Percentiles rank a stretch among this genome's conserved stretches.
Evolutionary conservation across 345 rosid species (phyloP).

Genomic region (Lenwebbia sp.): DNA sequence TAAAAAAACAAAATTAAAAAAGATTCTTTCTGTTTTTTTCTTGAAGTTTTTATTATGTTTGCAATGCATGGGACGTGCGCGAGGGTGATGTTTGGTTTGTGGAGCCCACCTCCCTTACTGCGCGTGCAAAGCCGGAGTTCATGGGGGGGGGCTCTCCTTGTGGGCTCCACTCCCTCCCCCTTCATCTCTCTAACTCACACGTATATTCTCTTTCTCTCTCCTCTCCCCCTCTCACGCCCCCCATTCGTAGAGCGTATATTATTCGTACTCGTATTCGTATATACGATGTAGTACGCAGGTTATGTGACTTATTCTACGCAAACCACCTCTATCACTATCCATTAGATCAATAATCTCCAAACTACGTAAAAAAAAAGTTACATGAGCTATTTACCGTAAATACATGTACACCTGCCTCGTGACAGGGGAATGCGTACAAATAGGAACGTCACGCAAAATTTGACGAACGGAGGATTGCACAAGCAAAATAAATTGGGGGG

Average conservation of each 20-base stretch:
- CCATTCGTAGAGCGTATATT: background rate
- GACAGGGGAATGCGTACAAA: background rate
- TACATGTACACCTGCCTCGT: background rate
- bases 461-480: background rate
- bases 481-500: accelerated
- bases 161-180: conserved; percentile 11
- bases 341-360: no score
- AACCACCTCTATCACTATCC: no score
- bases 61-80: conserved; percentile 62
- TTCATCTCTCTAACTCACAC: background rate
- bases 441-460: background rate
- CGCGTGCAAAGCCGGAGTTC: conserved; percentile 57
- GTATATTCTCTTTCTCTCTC: background rate
- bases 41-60: background rate
- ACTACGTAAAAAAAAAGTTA: no score
- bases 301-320: background rate
- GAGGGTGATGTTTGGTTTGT: background rate
- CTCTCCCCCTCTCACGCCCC: background rate
- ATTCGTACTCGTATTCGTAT: background rate
- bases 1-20: background rate
- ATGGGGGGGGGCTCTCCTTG: conserved; percentile 29
- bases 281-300: background rate
- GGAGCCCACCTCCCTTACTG: conserved; percentile 45
- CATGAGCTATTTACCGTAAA: no score
- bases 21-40: no score